Evolutionary conservation across 108 stramenopile genomes (phyloP).

Genomic region (Cylindrotheca closterium): DNA sequence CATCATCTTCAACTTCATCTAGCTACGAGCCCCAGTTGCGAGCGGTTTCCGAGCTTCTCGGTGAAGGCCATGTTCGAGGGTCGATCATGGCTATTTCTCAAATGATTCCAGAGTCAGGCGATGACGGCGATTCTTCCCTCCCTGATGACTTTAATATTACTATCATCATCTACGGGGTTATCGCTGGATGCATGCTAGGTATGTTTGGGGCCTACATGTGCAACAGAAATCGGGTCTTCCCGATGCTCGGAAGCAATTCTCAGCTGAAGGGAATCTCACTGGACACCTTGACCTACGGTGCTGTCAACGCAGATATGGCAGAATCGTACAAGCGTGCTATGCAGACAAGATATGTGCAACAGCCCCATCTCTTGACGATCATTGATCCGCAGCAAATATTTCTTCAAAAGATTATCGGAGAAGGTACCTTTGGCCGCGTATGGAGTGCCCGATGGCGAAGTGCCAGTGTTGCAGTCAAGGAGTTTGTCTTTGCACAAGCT

Average conservation of each 20-base stretch:
- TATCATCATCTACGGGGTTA: conserved; percentile 76
- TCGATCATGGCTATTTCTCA: conserved; percentile 89
- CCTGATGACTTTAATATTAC: conserved; percentile 56
- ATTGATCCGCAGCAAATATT: conserved; percentile 97
- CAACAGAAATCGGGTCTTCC: conserved; percentile 69
- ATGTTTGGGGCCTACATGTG: conserved; percentile 77
- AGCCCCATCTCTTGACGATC: conserved; percentile 86
- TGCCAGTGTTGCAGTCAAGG: conserved; percentile 95
- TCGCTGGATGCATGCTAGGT: conserved; percentile 76
- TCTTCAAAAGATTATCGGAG: conserved; percentile 94
- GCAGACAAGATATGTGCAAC: conserved; percentile 86
- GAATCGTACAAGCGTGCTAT: conserved; percentile 88
- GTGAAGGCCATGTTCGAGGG: conserved; percentile 65
- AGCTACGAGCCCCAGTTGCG: conserved; percentile 47
- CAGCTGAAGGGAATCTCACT: conserved; percentile 79
- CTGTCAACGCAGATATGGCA: conserved; percentile 64
- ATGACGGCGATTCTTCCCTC: not conserved
- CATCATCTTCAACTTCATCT: conserved; percentile 7
- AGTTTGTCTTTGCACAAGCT: conserved; percentile 98
- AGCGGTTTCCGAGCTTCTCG: conserved; percentile 70
- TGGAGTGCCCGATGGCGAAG: conserved; percentile 97
- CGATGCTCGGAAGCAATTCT: conserved; percentile 54
- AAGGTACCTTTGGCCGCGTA: conserved; percentile 96
- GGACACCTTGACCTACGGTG: conserved; percentile 82
- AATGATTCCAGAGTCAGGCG: conserved; percentile 56